Evolutionary conservation across 176 grass and related monocot genomes (phyloP), one percentile per base, ranked within the genome.

Genomic region (Phoenix dactylifera): DNA sequence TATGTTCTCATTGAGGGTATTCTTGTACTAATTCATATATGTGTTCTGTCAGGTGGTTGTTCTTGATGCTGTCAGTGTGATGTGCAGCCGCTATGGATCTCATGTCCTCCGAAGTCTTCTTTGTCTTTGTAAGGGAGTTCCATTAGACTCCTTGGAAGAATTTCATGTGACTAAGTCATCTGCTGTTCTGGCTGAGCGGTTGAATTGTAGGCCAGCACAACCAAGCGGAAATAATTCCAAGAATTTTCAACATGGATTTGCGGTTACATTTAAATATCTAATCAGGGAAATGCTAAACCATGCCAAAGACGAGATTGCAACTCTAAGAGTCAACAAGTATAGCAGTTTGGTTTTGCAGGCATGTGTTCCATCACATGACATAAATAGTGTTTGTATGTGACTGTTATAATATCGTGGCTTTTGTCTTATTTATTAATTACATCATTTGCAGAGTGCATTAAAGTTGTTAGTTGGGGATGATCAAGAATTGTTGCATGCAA

Each of bases 311-410:
- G 84, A 72, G 19, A 85, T 97, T 35, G 56, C 62, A 55, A 70
- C 16, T 35, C 79, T 97, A 69, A 76, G 73, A 78, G 63, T 65
- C 57, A 76, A 88, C 54, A 86, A 97, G 59, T 85, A 85, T 57
- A 91, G 92, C 67, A 97, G 92, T 77, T 86, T 97, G 66, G 87
- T 91, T 63, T 86, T 91, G 61, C 87, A 88, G 84, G 87, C 85
- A 72, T 51, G 60, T 73, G 16, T 74, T 52, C 18, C 22, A 52
- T 50, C 48, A 67, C 22, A 23, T 4, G 24, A 55, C 1, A 19
- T 26, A 39, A 39, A n/a, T 35, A 9, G 6, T 35, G 55, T 35
- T 68, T 30, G 2, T 22, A 55, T 35, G 18, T 32, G 1, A 35
- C 39, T 19, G 35, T 51, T 75, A 24, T 6, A 50, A 19, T 64